A percentile compares a stretch with the other conserved stretches of the same genome.
These are phyloP conservation scores for Inosperma sp. DNA, from an alignment of 768 basidiomycete genomes.

Conservation along the genomic window DNA sequence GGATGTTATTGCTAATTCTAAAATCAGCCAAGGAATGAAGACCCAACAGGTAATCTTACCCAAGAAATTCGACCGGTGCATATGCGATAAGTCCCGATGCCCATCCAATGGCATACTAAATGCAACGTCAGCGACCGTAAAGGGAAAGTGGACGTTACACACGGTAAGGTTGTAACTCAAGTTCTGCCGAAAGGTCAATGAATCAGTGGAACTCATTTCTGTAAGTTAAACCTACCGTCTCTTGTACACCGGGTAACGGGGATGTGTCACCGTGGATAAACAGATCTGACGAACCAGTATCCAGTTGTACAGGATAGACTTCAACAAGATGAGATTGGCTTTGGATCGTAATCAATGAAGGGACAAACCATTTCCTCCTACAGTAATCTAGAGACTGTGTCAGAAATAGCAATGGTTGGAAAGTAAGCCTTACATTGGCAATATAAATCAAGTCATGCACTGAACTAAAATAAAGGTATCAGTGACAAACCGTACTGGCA, in stretches of 20 bases:
- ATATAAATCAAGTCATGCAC: constrained; percentile 77
- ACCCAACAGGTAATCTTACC: constrained; percentile 38
- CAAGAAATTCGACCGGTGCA: constrained; percentile 63
- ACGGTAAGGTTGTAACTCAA: constrained; percentile 61
- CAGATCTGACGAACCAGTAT: constrained; percentile 82
- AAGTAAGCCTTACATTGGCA: constrained; percentile 53
- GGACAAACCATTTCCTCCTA: constrained; percentile 57
- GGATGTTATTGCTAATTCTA: constrained; percentile 49
- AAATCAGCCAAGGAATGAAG: constrained; percentile 1
- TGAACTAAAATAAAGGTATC: constrained; percentile 42
- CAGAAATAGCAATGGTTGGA: constrained; percentile 7
- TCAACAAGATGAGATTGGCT: constrained; percentile 9
- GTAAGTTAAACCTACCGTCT: constrained; percentile 41
- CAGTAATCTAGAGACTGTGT: constrained; percentile 47
- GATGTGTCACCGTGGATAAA: constrained; percentile 54
- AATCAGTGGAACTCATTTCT: background rate
- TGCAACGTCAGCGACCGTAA: background rate
- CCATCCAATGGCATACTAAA: constrained; percentile 79
- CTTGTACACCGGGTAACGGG: constrained; percentile 45
- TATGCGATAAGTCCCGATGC: constrained; percentile 61
- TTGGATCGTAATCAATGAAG: background rate
- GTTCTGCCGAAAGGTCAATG: constrained; percentile 29
- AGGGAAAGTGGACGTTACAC: constrained; percentile 18
- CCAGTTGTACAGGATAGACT: constrained; percentile 76
- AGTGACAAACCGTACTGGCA: constrained; percentile 2